phyloP scores from a whole-genome alignment of 1,284 basidiomycete genomes.

The Omphalotus olearius region DNA sequence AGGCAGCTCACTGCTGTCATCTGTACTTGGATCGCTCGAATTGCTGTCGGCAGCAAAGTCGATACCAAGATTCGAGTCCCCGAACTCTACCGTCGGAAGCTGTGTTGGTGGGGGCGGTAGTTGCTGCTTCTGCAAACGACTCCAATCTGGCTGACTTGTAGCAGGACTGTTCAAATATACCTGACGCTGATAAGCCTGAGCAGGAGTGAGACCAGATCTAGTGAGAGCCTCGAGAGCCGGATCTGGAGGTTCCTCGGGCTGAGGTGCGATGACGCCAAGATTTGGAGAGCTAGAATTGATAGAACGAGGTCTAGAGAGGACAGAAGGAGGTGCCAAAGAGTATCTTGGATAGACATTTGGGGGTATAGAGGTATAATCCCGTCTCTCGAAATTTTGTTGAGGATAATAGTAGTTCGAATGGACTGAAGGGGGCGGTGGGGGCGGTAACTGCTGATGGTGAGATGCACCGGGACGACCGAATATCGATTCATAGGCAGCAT shows the following conservation, averaged over 20 bases:
- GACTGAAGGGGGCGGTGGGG: conserved; percentile 20
- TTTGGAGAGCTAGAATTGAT: conserved; percentile 39
- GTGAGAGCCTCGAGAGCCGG: conserved; percentile 41
- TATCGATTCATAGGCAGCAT: conserved; percentile 77
- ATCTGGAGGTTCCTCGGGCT: conserved; percentile 55
- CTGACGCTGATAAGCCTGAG: conserved; percentile 77
- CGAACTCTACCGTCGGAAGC: conserved; percentile 38
- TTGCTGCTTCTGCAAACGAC: conserved; percentile 19
- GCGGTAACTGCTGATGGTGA: conserved; percentile 43
- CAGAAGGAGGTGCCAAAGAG: conserved; percentile 35
- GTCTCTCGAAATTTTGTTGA: conserved; percentile 21
- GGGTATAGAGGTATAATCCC: conserved; percentile 15
- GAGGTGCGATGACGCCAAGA: conserved; percentile 43
- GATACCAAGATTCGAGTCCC: conserved; percentile 50
- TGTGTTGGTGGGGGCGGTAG: conserved; percentile 23
- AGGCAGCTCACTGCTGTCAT: conserved; percentile 58
- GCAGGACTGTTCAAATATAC: conserved; percentile 47
- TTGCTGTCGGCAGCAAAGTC: conserved; percentile 43
- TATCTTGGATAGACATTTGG: conserved; percentile 27
- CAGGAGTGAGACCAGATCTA: conserved; percentile 59
- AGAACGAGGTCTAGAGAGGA: conserved; percentile 44
- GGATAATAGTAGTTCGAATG: conserved; percentile 22
- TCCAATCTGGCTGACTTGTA: conserved; percentile 22
- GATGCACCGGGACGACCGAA: conserved; percentile 67
- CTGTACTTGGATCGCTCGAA: conserved; percentile 36